A percentile compares a stretch with the other conserved stretches of the same genome.
phyloP scores from a whole-genome alignment of 805 yeast genomes.

The Saturnispora galanensis region DNA sequence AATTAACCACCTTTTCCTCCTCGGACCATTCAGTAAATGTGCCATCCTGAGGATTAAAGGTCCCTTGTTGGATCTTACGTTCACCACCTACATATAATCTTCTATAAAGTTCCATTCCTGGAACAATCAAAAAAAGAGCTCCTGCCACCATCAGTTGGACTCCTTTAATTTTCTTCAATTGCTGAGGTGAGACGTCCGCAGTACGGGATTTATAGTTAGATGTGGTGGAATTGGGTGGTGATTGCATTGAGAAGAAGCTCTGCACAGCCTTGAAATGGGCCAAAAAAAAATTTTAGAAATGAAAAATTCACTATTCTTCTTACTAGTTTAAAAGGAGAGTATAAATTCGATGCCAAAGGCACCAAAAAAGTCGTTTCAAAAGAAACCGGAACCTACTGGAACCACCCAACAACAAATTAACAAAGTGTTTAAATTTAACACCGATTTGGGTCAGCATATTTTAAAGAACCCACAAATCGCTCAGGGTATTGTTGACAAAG shows the following conservation, averaged over 20 bases:
- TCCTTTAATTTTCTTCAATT: constrained; percentile 18
- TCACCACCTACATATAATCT: constrained; percentile 32
- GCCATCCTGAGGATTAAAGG: constrained; percentile 33
- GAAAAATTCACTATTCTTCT: constrained; percentile 1
- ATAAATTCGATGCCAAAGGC: constrained; percentile 45
- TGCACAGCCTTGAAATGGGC: constrained; percentile 3
- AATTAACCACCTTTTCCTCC: constrained; percentile 31
- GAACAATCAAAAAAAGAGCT: constrained; percentile 20
- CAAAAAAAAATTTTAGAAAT: not conserved
- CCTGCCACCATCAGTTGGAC: constrained; percentile 27
- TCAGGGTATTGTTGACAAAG: constrained; percentile 96
- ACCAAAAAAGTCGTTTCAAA: constrained; percentile 46
- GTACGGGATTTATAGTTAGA: constrained; percentile 10
- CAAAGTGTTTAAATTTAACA: constrained; percentile 91
- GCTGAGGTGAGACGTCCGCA: constrained; percentile 15
- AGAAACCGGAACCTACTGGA: not conserved
- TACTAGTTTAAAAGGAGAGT: not conserved
- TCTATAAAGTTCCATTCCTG: constrained; percentile 25
- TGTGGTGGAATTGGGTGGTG: constrained; percentile 3
- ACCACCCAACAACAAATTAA: constrained; percentile 47
- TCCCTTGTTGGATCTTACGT: constrained; percentile 37
- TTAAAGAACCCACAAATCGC: constrained; percentile 94
- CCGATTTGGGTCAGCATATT: constrained; percentile 94
- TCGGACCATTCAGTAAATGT: constrained; percentile 34
- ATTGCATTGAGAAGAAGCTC: not conserved